Conservation (phyloP, 441 rosid species). For the Populus hybrid region DNA sequence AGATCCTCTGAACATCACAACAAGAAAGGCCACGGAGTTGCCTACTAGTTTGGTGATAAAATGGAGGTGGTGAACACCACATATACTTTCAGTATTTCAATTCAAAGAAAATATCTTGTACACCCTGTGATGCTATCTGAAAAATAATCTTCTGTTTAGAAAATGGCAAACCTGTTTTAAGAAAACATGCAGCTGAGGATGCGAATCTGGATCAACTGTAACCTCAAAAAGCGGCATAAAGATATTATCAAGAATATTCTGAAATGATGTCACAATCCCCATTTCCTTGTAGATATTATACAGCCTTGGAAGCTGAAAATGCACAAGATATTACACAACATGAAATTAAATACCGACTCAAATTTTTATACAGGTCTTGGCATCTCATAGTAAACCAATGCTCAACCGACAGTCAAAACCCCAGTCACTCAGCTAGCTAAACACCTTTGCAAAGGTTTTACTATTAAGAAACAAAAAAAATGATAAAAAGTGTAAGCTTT, state of each 20-base stretch:
- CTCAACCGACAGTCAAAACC: not conserved
- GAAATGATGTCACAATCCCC: slow-evolving; percentile 99
- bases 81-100: not conserved
- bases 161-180: slow-evolving; percentile 72
- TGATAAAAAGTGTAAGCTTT: not conserved
- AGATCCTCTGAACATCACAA: not conserved
- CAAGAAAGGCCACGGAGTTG: not conserved
- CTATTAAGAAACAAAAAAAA: not conserved
- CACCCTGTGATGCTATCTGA: not conserved
- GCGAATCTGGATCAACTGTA: slow-evolving; percentile 98
- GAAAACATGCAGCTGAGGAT: slow-evolving; percentile 95
- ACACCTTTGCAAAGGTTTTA: not conserved
- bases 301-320: slow-evolving; percentile 86
- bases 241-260: slow-evolving; percentile 94
- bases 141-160: not conserved
- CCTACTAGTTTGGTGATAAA: not conserved
- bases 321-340: slow-evolving; percentile 5
- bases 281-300: slow-evolving; percentile 97
- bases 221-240: slow-evolving; percentile 97
- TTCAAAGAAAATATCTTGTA: not conserved
- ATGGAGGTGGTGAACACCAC: not conserved
- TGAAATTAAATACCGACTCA: not conserved
- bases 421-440: not conserved
- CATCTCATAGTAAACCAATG: not conserved
- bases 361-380: not conserved